Base-by-base conservation (phyloP, 305 asterid genomes). In the Fraxinus nigra region DNA sequence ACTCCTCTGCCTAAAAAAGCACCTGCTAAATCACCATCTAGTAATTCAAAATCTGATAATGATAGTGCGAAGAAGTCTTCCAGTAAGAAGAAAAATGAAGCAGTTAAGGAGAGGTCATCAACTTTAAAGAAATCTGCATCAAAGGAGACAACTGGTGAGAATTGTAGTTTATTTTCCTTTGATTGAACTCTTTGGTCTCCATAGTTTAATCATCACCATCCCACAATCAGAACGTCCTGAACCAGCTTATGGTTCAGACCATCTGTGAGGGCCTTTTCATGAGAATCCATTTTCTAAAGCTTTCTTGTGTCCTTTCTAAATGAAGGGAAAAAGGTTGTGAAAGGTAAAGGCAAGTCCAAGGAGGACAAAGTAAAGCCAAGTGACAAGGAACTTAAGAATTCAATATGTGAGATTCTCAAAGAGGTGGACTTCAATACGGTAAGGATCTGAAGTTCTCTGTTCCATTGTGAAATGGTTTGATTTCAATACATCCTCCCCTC, bases 1-100 rank as follows among this genome's bases (percentile, higher is more conserved):
- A n/a, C 65, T 54, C 85, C 91, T 83, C 84, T 56, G 51, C 87
- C 89, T 67, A 93, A 91, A 85, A 87, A 88, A 80, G 78, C 92
- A 38, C 83, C 97, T 56, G 83, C 86, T 33, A 92, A 90, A 88
- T 83, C 94, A 69, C 18, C 89, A 33, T 54, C 65, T 0, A 90
- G 89, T 76, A 84, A 84, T 46, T 81, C 92, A 7, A 92, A 89
- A 80, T 87, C 80, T 20, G 86, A 72, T 34, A 85, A 78, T 30
- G 88, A 85, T 24, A 89, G 85, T 80, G 85, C 90, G 56, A 94
- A 89, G 85, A 85, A 80, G 77, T 86, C 93, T 84, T 87, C 93
- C 74, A 86, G 67, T 90, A 94, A 90, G 92, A 90, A 92, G 87
- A 92, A 88, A 85, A 74, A 84, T 33, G 94, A 88, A 82, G 59